Evolutionary conservation across 1,284 basidiomycete genomes (phyloP), one percentile per base, ranked within the genome.

Genomic region (Phellopilus nigrolimitatus): DNA sequence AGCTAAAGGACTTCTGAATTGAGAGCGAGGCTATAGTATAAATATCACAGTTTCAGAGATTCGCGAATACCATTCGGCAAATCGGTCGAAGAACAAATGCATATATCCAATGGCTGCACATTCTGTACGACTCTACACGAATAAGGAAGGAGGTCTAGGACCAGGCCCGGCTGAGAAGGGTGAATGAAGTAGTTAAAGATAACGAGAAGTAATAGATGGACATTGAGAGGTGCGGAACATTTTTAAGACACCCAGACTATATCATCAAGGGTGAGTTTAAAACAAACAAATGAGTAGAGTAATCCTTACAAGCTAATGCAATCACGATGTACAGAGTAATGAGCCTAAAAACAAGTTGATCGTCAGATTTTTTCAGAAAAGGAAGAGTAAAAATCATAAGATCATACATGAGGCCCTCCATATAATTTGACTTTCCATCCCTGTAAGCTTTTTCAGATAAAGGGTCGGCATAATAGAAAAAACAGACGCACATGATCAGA

Each of bases 371-470:
- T 34, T 2, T 34, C 17, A 31, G 30, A 17, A 8, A 4, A 34
- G 44, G 10, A 44, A 40, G 28, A 50, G n/a, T 24, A 8, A 22
- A 15, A 19, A 45, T 33, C 13, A 36, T 36, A 21, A 19, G 17
- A 24, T 56, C 55, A 56, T 64, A 69, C 84, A 91, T 86, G 24
- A 90, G 65, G 34, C 90, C 91, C 69, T 93, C 90, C 83, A 93
- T 87, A 63, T 90, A 92, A 62, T 93, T 91, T 19, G 83, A 84
- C 61, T 85, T 88, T 47, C 88, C 88, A 60, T 90, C 87, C 67
- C 80, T 83, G 56, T 8, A 60, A 37, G 7, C 40, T 24, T 22
- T 13, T 38, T 44, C 22, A 55, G 43, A 22, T 10, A 45, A 13
- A 45, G 43, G 19, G 38, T 8, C 19, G 31, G 45, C 3, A 4